A percentile compares a stretch with the other conserved stretches of the same genome.
Evolutionary conservation across 2,329 filamentous ascomycete species (phyloP).

Genomic region (Arthroderma sp.): DNA sequence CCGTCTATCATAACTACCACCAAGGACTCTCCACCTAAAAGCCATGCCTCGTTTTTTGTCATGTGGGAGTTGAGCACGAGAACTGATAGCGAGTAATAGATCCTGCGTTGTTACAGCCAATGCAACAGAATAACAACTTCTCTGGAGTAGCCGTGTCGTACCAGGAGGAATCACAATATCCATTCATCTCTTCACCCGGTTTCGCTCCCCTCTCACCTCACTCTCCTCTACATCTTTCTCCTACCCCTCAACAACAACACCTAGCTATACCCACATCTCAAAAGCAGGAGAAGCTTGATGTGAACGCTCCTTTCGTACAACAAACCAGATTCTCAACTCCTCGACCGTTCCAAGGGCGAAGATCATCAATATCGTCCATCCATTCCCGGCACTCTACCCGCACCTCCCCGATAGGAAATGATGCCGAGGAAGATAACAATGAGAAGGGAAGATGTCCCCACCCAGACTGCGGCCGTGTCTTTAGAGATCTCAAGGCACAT

Average conservation of each 20-base stretch:
- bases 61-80: slow-evolving; percentile 1
- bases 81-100: slow-evolving; percentile 30
- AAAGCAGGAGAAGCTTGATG: background rate
- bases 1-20: background rate
- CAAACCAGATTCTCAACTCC: slow-evolving; percentile 42
- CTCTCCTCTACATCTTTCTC: slow-evolving; percentile 23
- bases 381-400: slow-evolving; percentile 51
- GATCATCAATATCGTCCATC: slow-evolving; percentile 59
- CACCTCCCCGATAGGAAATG: slow-evolving; percentile 41
- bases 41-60: background rate
- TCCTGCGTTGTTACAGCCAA: slow-evolving; percentile 47
- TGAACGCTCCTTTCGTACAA: slow-evolving; percentile 52
- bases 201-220: slow-evolving; percentile 27
- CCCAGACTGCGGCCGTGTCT: slow-evolving; percentile 69
- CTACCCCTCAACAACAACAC: slow-evolving; percentile 15
- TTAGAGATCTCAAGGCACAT: slow-evolving; percentile 87
- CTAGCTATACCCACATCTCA: slow-evolving; percentile 21
- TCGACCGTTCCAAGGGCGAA: slow-evolving; percentile 38
- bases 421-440: slow-evolving; percentile 48
- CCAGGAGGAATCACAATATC: slow-evolving; percentile 23
- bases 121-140: slow-evolving; percentile 23
- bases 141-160: slow-evolving; percentile 25
- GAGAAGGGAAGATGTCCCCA: slow-evolving; percentile 65
- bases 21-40: background rate
- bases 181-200: slow-evolving; percentile 19